A percentile compares a stretch with the other conserved stretches of the same genome.
Evolutionary conservation across 2,329 filamentous ascomycete genomes (phyloP).

Genomic region (Nemania sp.): DNA sequence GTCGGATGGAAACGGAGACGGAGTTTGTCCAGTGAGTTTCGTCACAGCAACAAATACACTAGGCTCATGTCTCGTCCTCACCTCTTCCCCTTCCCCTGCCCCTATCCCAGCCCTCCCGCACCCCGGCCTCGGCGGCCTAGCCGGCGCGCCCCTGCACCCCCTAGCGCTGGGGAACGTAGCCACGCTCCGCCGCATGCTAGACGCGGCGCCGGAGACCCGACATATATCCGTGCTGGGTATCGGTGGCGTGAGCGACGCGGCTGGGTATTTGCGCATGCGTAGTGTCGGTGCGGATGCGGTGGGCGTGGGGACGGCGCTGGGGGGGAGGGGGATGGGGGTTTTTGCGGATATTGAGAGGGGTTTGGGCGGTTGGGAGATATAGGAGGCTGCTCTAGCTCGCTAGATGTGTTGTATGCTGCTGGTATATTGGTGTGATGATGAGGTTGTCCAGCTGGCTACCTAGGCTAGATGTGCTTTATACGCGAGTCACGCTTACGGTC

Average conservation of each 20-base stretch:
- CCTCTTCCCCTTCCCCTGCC: too few relatives aligned
- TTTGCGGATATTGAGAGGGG: slow-evolving; percentile 60
- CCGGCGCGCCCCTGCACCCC: slow-evolving; percentile 71
- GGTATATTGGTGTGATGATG: too few relatives aligned
- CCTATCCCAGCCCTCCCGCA: slow-evolving; percentile 37
- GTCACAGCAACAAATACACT: slow-evolving; percentile 77
- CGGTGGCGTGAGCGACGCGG: slow-evolving; percentile 69
- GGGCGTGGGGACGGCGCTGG: slow-evolving; percentile 70
- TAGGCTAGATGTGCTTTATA: too few relatives aligned
- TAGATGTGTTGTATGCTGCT: not conserved
- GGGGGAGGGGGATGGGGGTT: slow-evolving; percentile 61
- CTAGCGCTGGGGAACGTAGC: slow-evolving; percentile 75
- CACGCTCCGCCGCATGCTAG: slow-evolving; percentile 65
- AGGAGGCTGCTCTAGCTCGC: not conserved
- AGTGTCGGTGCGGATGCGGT: slow-evolving; percentile 67
- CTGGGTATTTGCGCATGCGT: slow-evolving; percentile 67
- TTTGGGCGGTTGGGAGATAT: slow-evolving; percentile 24
- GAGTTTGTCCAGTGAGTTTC: slow-evolving; percentile 59
- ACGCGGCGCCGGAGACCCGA: slow-evolving; percentile 50
- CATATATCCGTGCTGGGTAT: slow-evolving; percentile 70
- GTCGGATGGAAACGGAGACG: not conserved
- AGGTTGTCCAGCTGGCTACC: too few relatives aligned
- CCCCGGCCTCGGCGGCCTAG: slow-evolving; percentile 71
- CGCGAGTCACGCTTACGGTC: too few relatives aligned
- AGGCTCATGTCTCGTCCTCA: slow-evolving; percentile 66